Evolutionary conservation across 176 grass and related monocot genomes (phyloP).

Genomic region (Paspalum notatum): DNA sequence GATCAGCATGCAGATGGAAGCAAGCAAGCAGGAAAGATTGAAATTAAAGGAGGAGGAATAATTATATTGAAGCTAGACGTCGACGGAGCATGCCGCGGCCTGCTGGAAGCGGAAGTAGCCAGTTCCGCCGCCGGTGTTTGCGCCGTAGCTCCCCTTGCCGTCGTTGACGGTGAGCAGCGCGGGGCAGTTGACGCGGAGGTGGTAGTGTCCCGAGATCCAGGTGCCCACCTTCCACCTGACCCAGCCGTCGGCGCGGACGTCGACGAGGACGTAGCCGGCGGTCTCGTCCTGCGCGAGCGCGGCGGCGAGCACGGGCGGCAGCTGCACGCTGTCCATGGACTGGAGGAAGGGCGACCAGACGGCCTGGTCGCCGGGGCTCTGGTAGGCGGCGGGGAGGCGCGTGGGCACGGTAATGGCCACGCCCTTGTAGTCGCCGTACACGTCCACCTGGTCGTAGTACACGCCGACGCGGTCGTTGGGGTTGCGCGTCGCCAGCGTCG

Average conservation of each 20-base stretch:
- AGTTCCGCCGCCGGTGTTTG: constrained; percentile 31
- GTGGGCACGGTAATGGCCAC: constrained; percentile 68
- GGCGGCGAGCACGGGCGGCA: constrained; percentile 42
- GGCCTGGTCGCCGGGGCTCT: constrained; percentile 55
- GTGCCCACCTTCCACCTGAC: constrained; percentile 75
- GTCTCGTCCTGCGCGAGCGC: constrained; percentile 61
- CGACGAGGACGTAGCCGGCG: constrained; percentile 66
- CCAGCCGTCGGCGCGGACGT: constrained; percentile 54
- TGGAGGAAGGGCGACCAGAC: constrained; percentile 64
- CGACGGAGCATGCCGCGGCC: constrained; percentile 49
- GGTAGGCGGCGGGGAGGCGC: constrained; percentile 61
- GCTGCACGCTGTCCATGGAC: constrained; percentile 48
- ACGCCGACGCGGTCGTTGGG: constrained; percentile 56
- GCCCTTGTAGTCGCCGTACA: constrained; percentile 63
- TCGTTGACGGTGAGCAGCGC: constrained; percentile 62
- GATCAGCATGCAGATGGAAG: too few relatives aligned
- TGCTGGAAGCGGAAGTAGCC: constrained; percentile 68
- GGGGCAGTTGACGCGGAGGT: constrained; percentile 68
- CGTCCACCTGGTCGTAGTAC: constrained; percentile 75
- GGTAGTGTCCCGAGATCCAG: constrained; percentile 69
- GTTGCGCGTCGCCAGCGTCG: constrained; percentile 54
- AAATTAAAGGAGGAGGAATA: too few relatives aligned
- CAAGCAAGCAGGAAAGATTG: too few relatives aligned
- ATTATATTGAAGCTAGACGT: constrained; percentile 53
- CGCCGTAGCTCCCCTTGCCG: constrained; percentile 32